Percentiles rank a stretch among this genome's conserved stretches.
Conservation (phyloP, 345 rosid genomes). For the Murraya paniculata region DNA sequence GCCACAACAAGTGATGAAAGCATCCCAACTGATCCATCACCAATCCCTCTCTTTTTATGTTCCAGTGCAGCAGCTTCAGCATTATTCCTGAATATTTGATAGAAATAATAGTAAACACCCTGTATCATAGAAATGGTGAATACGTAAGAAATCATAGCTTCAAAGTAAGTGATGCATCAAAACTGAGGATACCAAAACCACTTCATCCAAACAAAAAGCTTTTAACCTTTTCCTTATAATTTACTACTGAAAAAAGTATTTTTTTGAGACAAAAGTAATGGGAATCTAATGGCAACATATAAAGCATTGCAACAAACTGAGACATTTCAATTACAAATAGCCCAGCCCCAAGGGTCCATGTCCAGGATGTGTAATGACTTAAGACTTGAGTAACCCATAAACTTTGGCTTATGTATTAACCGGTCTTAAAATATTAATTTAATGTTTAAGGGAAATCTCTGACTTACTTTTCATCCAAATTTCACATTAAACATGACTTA, state of each 20-base stretch:
- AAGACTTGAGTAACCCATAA: not conserved
- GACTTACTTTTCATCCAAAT: not conserved
- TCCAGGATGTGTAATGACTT: not conserved
- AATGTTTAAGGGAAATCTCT: not conserved
- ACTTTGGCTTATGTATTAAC: not conserved
- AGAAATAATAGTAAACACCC: constrained; percentile 99
- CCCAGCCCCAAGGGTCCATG: not conserved
- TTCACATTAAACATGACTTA: not conserved
- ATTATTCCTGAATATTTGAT: constrained; percentile 96
- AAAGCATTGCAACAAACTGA: not conserved
- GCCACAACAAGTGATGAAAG: constrained; percentile 89
- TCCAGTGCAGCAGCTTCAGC: constrained; percentile 71
- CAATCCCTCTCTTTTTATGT: constrained; percentile 57
- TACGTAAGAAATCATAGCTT: constrained; percentile 31
- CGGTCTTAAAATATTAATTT: not conserved
- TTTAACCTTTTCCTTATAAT: not conserved
- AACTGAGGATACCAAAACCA: not conserved
- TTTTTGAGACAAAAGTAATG: not conserved
- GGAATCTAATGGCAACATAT: not conserved
- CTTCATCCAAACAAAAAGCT: constrained; percentile 2
- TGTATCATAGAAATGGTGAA: constrained; percentile 49
- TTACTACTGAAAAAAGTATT: not conserved
- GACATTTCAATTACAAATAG: not conserved
- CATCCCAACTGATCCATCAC: constrained; percentile 98
- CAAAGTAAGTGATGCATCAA: not conserved